Percentiles rank a stretch among this genome's conserved stretches.
Conservation (phyloP, 176 grass and related monocot genomes). For the Tillandsia leiboldiana region DNA sequence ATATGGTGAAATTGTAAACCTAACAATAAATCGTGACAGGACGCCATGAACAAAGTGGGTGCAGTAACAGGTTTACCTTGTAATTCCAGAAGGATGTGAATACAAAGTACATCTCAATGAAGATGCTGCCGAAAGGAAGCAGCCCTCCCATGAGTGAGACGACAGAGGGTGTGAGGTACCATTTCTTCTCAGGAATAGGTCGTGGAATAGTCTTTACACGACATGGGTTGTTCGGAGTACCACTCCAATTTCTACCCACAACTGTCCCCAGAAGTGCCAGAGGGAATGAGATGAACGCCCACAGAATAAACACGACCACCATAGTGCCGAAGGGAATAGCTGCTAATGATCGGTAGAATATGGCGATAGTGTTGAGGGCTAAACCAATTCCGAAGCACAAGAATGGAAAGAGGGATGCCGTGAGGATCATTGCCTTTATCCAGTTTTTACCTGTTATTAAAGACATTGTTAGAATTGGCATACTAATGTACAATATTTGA, state of each 20-base stretch:
- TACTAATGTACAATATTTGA: too few relatives aligned
- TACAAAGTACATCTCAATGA: constrained; percentile 99
- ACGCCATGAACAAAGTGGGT: constrained; percentile 6
- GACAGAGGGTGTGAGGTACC: constrained; percentile 81
- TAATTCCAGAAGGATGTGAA: constrained; percentile 99
- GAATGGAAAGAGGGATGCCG: constrained; percentile 86
- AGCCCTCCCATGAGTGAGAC: constrained; percentile 86
- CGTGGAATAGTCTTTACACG: constrained; percentile 90
- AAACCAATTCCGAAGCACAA: constrained; percentile 93
- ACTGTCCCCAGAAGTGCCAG: constrained; percentile 82
- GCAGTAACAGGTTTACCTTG: constrained; percentile 47
- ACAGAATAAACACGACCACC: constrained; percentile 76
- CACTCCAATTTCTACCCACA: constrained; percentile 91
- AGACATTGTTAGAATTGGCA: background rate
- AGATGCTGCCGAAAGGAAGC: constrained; percentile 92
- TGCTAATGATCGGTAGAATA: constrained; percentile 87
- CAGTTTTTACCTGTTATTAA: constrained; percentile 65
- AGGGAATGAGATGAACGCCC: constrained; percentile 91
- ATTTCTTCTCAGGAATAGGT: constrained; percentile 91
- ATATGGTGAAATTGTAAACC: too few relatives aligned
- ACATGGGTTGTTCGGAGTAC: constrained; percentile 80
- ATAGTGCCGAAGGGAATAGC: constrained; percentile 95
- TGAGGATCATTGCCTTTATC: constrained; percentile 78
- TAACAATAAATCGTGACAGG: background rate
- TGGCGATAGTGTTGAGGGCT: constrained; percentile 78